Base-by-base conservation (phyloP, 169 alveolate species). In the Plasmodium knowlesi region DNA sequence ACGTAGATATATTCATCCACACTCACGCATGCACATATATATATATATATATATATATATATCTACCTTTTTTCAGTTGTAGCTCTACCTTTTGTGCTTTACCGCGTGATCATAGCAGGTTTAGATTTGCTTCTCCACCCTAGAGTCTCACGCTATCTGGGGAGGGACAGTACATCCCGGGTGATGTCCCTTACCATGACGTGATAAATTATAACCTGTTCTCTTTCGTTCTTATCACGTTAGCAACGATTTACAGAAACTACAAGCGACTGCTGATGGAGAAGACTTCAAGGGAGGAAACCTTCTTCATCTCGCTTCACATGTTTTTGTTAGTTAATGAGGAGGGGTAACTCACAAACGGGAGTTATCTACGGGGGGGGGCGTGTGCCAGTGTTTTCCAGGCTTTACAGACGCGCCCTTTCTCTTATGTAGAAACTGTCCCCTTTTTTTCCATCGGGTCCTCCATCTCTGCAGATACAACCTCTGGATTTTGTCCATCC, bases 251-350 rank as follows among this genome's bases (percentile, higher is more conserved):
- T 32, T 70, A 89, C 72, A n/a, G 30, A 30, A 89, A 78, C 72
- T 28, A 83, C 71, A 89, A 78, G 32, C 79, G 82, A 79, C 82
- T 89, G 34, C 32, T 89, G 53, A 89, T 79, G 83, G 94, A 89
- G 50, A 89, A 89, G 54, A 80, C 41, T n/a, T 10, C 61, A 5
- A 1, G 43, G 32, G 39, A 61, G 19, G 94, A 89, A 34, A 89
- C 67, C 1, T 32, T 72, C 28, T 67, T 10, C 25, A 34, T 78
- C 12, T 41, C 79, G 28, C 82, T 79, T 39, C 90, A 89, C 12
- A 37, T 54, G 25, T 39, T 37, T 79, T 39, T 89, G 94, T 89
- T 43, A 79, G 94, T 9, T 37, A 5, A 39, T 37, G 53, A 41
- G 54, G 53, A 19, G 28, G 25, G 43, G 41, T 50, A 22, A 76